Evolutionary conservation across 768 basidiomycete species (phyloP).

Genomic region (Strobilomyces dryophilus): DNA sequence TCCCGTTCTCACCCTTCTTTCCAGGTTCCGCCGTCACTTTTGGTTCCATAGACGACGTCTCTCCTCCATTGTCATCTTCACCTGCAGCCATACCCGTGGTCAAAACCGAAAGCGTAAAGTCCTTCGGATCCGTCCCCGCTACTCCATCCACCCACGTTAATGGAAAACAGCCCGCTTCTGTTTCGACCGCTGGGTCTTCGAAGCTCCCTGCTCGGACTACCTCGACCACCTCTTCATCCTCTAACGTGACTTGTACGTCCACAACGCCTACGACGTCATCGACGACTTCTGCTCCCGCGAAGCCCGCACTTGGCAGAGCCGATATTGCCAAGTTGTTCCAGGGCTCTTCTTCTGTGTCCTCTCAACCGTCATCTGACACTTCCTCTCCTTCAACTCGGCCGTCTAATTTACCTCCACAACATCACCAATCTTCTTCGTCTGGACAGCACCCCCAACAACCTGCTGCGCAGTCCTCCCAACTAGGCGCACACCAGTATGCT

Average conservation of each 20-base stretch:
- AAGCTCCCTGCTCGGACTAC: conserved; percentile 27
- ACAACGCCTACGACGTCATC: conserved; percentile 32
- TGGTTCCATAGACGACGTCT: conserved; percentile 83
- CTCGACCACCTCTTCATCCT: conserved; percentile 21
- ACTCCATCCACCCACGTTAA: conserved; percentile 50
- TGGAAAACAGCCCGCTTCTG: conserved; percentile 53
- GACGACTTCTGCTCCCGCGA: conserved; percentile 30
- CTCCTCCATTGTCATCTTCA: conserved; percentile 76
- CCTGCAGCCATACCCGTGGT: conserved; percentile 63
- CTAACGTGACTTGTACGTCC: conserved; percentile 28
- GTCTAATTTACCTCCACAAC: conserved; percentile 45
- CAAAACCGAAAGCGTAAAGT: conserved; percentile 71
- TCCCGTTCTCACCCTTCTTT: conserved; percentile 5
- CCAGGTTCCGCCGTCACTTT: conserved; percentile 74
- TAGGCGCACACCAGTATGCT: conserved; percentile 42
- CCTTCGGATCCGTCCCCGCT: conserved; percentile 75
- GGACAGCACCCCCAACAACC: conserved; percentile 37
- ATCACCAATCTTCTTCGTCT: conserved; percentile 37
- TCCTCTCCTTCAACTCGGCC: conserved; percentile 57
- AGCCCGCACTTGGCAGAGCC: conserved; percentile 31
- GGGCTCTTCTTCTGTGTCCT: conserved; percentile 33
- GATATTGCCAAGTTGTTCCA: conserved; percentile 43
- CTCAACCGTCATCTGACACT: conserved; percentile 49
- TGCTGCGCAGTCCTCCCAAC: conserved; percentile 36
- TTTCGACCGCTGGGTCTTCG: conserved; percentile 38